Base-by-base conservation (phyloP, 345 rosid genomes). In the Trapa bicornis region DNA sequence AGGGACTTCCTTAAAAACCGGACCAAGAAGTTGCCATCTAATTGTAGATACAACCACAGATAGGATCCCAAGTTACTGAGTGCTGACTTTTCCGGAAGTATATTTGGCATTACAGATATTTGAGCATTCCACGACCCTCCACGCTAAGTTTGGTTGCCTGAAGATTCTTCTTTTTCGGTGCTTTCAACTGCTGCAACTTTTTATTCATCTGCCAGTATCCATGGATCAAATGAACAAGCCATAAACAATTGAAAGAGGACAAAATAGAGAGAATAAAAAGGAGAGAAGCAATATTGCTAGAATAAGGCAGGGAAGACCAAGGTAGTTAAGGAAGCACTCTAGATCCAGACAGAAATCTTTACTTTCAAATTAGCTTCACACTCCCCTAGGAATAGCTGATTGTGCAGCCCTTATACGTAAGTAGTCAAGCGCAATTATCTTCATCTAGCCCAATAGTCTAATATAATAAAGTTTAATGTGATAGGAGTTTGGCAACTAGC, bases 61-160 rank as follows among this genome's bases (percentile, higher is more conserved):
- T 15, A 22, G 5, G 16, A 52, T n/a, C 10, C 11, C 10, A n/a
- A n/a, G 32, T 22, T 5, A n/a, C 17, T 5, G 33, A 52, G 57
- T 15, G 57, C 57, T 3, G 29, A 17, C 57, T n/a, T 35, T 35
- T 6, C 32, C 60, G 8, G 60, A 54, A n/a, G 35, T 12, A 5
- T 35, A 54, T 22, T 54, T 6, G 60, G 3, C 4, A 15, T 61
- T 57, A 90, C 71, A 94, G 83, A 81, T 94, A 94, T 71, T 94
- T 94, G 52, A 85, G 71, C 99, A 94, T 94, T 35, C 99, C 99
- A 61, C 97, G 91, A 64, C 99, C 97, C 80, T 94, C 99, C 50
- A 89, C 96, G 5, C 97, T 89, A 61, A 94, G 83, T 66, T 81
- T 94, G 8, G 99, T 83, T 14, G 99, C 99, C 76, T 94, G 99